Base-by-base conservation (phyloP, 345 rosid species). In the Anacardium occidentale region DNA sequence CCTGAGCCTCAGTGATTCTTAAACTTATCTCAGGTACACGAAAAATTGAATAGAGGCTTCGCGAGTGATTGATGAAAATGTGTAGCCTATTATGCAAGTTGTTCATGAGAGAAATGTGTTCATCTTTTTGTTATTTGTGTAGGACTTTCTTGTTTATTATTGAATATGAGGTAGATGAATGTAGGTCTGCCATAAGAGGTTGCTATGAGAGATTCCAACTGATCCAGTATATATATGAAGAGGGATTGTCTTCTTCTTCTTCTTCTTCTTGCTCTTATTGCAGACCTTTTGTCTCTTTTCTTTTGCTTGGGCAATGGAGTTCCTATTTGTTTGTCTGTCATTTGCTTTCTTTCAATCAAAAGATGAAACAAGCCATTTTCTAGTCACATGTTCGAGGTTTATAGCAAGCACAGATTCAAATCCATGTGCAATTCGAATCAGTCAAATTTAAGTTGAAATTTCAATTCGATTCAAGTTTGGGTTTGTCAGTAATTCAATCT, bases 111-210 rank as follows among this genome's bases (percentile, higher is more conserved):
- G 60, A 42, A 69, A 69, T 45, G 21, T 64, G 66, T 68, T 61
- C 26, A 62, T 66, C 62, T 60, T 42, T 63, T 69, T 17, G 1
- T 29, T 29, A 1, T 29, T 29, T 29, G 73, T 52, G 60, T 67
- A 68, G 78, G 73, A 73, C 74, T 60, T 54, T 59, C 42, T 5
- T 72, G 15, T 52, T 17, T 75, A 68, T 74, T 55, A 64, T 70
- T 64, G 51, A 48, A 66, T 40, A 58, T 66, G 62, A 44, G 69
- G 7, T 69, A 68, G 77, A n/a, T 66, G 75, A 40, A 14, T 59
- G 42, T 72, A 18, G 78, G 74, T 59, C 66, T 76, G 73, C 55
- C 45, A n/a, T 52, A 62, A 70, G 40, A 61, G 78, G 73, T 54
- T 45, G 62, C 62, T 52, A 40, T 34, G 50, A 42, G 68, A 66